Base-by-base conservation (phyloP, 306 rosid genomes). In the Quillaja saponaria region DNA sequence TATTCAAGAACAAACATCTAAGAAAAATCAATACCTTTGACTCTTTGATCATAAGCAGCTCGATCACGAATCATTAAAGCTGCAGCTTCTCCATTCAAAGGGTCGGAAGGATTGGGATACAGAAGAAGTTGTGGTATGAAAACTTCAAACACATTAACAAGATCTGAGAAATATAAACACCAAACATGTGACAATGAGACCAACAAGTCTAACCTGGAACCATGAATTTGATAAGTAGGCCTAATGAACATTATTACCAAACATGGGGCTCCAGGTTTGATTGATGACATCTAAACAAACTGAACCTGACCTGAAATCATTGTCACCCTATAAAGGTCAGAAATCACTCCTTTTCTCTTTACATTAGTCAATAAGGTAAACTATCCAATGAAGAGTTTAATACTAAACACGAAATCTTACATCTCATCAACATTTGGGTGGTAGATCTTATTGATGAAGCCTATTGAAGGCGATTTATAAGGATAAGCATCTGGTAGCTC, bases 181-280 rank as follows among this genome's bases (percentile, higher is more conserved):
- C 8, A 59, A 69, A 62, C 39, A 53, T 8, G 10, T 2, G 7
- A 39, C 58, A 38, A 19, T 45, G 18, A 68, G 49, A 62, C 55
- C 58, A 35, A 47, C 5, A 77, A 67, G 21, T 12, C 35, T 13
- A 58, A 58, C 64, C 64, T 6, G 8, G 34, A 51, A 55, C 40
- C 38, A 37, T n/a, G 15, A 21, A 58, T 49, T 71, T 51, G 15
- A 31, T 38, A 47, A 49, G 4, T 47, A 39, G 51, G 20, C 8
- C 40, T 20, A 10, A 18, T 18, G 40, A 63, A 52, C 54, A 66
- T 58, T 54, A 55, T 67, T 74, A 81, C 86, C 86, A 49, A 71
- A 81, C 86, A 81, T 81, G 63, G 86, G 86, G 66, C 86, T 81
- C 86, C 86, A 81, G 55, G 76, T 78, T 71, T 81, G 86, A 67